A percentile compares a stretch with the other conserved stretches of the same genome.
These are phyloP conservation scores for Plantago lanceolata DNA, from an alignment of 305 asterid species.

Conservation along the genomic window DNA sequence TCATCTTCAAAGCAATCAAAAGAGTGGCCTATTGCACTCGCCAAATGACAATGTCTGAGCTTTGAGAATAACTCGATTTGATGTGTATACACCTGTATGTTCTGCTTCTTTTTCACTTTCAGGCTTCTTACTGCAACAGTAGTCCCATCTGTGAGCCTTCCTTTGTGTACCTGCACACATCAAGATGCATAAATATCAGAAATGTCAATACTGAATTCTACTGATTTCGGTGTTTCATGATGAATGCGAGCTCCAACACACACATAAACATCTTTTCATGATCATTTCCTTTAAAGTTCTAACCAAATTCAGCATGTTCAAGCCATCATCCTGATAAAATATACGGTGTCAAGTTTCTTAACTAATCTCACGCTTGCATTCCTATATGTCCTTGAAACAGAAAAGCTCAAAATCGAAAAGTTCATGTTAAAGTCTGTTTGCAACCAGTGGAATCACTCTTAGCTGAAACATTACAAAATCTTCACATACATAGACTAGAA, in stretches of 20 bases:
- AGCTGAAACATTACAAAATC: too few species aligned
- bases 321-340: too few species aligned
- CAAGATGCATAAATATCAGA: background rate
- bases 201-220: background rate
- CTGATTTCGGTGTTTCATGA: background rate
- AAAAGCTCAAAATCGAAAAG: too few species aligned
- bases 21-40: slow-evolving; percentile 81
- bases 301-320: too few species aligned
- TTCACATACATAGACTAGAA: too few species aligned
- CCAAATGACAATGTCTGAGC: slow-evolving; percentile 68
- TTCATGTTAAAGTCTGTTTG: too few species aligned
- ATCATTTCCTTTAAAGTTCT: too few species aligned
- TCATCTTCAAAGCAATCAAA: slow-evolving; percentile 61
- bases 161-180: slow-evolving; percentile 55
- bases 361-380: too few species aligned
- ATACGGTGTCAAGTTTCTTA: too few species aligned
- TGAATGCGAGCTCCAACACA: background rate
- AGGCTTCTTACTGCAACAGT: slow-evolving; percentile 56
- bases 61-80: slow-evolving; percentile 65
- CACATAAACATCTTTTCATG: too few species aligned
- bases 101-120: slow-evolving; percentile 48
- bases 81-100: slow-evolving; percentile 55
- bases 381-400: too few species aligned
- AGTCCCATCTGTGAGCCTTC: slow-evolving; percentile 62
- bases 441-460: too few species aligned